phyloP scores from a whole-genome alignment of 306 rosid genomes.

The Cicer cuneatum region DNA sequence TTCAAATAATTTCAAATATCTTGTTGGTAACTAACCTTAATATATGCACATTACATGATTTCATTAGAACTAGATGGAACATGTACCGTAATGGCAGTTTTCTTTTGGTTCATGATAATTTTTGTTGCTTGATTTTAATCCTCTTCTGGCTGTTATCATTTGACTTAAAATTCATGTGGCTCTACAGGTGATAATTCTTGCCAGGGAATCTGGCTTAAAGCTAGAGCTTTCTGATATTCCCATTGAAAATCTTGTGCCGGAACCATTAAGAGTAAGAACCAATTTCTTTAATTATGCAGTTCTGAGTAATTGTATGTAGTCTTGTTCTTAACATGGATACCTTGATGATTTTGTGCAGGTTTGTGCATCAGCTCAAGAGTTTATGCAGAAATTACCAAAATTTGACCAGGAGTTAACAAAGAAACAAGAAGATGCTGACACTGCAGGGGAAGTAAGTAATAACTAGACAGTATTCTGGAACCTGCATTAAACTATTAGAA shows the following conservation, averaged over 20 bases:
- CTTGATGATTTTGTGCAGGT: constrained; percentile 55
- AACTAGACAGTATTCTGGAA: constrained; percentile 35
- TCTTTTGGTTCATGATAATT: constrained; percentile 24
- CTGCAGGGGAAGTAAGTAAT: constrained; percentile 88
- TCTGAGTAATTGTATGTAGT: constrained; percentile 26
- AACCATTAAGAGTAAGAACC: constrained; percentile 72
- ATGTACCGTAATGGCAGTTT: background rate
- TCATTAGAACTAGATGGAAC: background rate
- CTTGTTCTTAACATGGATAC: constrained; percentile 30
- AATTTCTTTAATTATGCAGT: constrained; percentile 13
- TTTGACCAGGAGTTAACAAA: constrained; percentile 63
- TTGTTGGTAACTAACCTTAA: background rate
- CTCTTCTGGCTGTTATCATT: constrained; percentile 5
- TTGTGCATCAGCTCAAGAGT: constrained; percentile 80
- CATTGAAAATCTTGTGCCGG: constrained; percentile 94
- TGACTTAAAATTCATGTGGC: constrained; percentile 23
- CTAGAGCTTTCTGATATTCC: constrained; percentile 89
- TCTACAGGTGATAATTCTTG: constrained; percentile 93
- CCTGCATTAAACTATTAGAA: constrained; percentile 3
- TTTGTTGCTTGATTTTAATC: constrained; percentile 29
- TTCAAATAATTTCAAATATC: constrained; percentile 21
- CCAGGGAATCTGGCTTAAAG: constrained; percentile 92
- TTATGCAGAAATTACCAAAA: constrained; percentile 79
- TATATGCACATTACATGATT: background rate
- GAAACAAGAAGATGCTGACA: constrained; percentile 75